Conservation (phyloP, 1,284 basidiomycete genomes). For the Irpex sp. region DNA sequence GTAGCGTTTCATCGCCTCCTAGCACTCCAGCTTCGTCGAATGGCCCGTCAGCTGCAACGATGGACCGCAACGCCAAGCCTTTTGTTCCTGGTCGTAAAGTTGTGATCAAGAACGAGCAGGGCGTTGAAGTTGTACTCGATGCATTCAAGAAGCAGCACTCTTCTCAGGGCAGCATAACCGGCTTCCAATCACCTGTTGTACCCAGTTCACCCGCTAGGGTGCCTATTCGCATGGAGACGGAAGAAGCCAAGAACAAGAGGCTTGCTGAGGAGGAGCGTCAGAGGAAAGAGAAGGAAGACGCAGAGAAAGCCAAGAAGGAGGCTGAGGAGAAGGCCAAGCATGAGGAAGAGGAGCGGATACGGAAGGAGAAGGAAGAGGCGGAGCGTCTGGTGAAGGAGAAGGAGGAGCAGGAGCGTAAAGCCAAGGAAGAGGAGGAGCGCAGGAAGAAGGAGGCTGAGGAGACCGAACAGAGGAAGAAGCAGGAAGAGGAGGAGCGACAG, state of each 20-base stretch:
- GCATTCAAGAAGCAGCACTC: conserved; percentile 43
- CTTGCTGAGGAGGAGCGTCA: conserved; percentile 42
- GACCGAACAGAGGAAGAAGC: conserved; percentile 17
- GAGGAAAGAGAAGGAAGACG: conserved; percentile 31
- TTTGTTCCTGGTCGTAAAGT: conserved; percentile 57
- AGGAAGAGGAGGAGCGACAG: conserved; percentile 23
- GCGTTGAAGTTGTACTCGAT: conserved; percentile 57
- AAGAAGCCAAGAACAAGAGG: conserved; percentile 46
- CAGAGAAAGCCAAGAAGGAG: conserved; percentile 29
- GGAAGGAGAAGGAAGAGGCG: conserved; percentile 37
- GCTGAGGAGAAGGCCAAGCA: conserved; percentile 38
- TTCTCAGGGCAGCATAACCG: conserved; percentile 6
- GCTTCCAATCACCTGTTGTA: conserved; percentile 32
- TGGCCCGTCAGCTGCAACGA: conserved; percentile 33
- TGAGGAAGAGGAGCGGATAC: conserved; percentile 24
- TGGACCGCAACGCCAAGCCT: conserved; percentile 59
- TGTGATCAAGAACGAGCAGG: conserved; percentile 53
- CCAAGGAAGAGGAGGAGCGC: conserved; percentile 27
- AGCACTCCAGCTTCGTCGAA: conserved; percentile 55
- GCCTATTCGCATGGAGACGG: conserved; percentile 39
- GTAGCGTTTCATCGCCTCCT: conserved; percentile 62
- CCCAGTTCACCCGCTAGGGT: conserved; percentile 39
- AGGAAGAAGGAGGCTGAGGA: conserved; percentile 19
- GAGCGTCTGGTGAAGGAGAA: conserved; percentile 30
- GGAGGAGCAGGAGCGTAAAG: conserved; percentile 28